Percentiles rank a stretch among this genome's conserved stretches.
phyloP scores from a whole-genome alignment of 2,329 filamentous ascomycete species.

The Elsinoe perseae region DNA sequence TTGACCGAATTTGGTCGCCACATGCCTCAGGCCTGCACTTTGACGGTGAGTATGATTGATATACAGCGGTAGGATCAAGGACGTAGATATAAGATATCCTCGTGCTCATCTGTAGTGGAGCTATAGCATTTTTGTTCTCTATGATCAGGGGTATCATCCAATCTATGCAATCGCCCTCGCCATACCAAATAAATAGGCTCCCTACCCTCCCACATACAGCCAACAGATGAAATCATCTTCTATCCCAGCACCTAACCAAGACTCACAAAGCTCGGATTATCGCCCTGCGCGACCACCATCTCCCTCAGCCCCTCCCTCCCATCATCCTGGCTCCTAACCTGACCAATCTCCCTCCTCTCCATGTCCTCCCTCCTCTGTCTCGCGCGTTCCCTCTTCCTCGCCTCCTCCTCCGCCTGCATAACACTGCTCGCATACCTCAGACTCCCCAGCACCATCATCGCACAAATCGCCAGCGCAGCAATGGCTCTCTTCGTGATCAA shows the following conservation, averaged over 20 bases:
- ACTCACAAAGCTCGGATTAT: constrained; percentile 28
- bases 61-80: too few relatives aligned
- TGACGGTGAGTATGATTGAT: too few relatives aligned
- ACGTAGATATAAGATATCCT: too few relatives aligned
- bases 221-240: neutral
- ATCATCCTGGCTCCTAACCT: neutral
- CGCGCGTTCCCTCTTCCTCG: constrained; percentile 31
- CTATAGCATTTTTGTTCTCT: neutral
- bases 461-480: constrained; percentile 46
- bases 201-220: neutral
- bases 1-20: neutral
- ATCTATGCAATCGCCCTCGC: neutral
- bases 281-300: constrained; percentile 21
- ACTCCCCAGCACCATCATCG: constrained; percentile 38
- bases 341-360: neutral
- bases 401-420: constrained; percentile 33
- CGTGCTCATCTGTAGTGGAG: neutral
- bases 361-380: neutral
- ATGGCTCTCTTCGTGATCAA: constrained; percentile 61
- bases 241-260: constrained; percentile 23
- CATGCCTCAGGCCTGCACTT: too few relatives aligned
- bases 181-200: neutral
- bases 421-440: constrained; percentile 36
- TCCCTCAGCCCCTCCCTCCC: neutral
- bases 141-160: neutral